Evolutionary conservation across 768 basidiomycete species (phyloP).

Genomic region (Neoboletus magnificus): DNA sequence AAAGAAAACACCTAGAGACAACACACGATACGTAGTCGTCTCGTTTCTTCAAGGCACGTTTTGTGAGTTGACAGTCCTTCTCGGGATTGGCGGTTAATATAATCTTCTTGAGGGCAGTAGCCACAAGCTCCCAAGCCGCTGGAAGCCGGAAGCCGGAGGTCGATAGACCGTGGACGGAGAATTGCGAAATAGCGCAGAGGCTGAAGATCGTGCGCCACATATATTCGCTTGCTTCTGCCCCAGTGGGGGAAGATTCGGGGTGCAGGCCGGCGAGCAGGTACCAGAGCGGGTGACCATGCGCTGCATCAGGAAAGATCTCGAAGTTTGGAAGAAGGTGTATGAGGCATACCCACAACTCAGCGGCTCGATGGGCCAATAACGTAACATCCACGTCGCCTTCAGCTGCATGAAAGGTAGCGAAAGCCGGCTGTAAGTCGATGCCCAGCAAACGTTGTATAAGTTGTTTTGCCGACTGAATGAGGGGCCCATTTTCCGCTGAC

Average conservation of each 20-base stretch:
- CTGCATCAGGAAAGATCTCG: conserved; percentile 13
- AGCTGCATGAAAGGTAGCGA: conserved; percentile 19
- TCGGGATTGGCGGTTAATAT: conserved; percentile 48
- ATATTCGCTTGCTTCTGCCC: conserved; percentile 54
- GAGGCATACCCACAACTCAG: conserved; percentile 74
- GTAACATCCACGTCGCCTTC: conserved; percentile 31
- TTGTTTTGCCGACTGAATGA: conserved; percentile 31
- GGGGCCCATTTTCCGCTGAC: conserved; percentile 21
- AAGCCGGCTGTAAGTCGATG: conserved; percentile 43
- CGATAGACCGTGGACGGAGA: conserved; percentile 54
- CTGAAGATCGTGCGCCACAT: conserved; percentile 71
- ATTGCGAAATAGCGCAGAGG: conserved; percentile 75
- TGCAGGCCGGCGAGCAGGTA: conserved; percentile 37
- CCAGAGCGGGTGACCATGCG: conserved; percentile 44
- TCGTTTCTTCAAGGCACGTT: conserved; percentile 44
- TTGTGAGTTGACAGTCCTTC: conserved; percentile 38
- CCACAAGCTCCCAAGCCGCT: conserved; percentile 65
- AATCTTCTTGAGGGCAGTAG: conserved; percentile 55
- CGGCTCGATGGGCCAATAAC: conserved; percentile 40
- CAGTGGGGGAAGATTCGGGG: conserved; percentile 28
- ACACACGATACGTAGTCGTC: conserved; percentile 72
- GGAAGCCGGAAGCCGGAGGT: conserved; percentile 40
- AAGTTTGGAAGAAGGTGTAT: conserved; percentile 49
- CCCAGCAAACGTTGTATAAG: conserved; percentile 52
- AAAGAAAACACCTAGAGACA: conserved; percentile 66